phyloP scores from a whole-genome alignment of 768 basidiomycete genomes.

The Flagelloscypha sp. region DNA sequence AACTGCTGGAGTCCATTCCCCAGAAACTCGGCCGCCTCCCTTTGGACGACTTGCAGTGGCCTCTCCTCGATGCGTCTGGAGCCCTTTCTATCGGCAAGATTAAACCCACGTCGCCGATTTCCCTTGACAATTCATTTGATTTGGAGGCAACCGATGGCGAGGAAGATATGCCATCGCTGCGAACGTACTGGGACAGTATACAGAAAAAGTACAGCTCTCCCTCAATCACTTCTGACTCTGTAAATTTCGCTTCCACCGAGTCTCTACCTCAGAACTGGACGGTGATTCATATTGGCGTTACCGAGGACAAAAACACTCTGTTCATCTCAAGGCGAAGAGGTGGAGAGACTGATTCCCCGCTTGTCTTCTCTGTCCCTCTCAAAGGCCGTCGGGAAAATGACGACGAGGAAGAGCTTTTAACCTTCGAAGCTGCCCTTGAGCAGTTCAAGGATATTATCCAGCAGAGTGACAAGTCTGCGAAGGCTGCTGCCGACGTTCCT shows the following conservation, averaged over 20 bases:
- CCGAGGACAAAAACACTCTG: slow-evolving; percentile 75
- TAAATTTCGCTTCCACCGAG: slow-evolving; percentile 33
- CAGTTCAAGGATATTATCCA: slow-evolving; percentile 77
- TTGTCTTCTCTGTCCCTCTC: slow-evolving; percentile 86
- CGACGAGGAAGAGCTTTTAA: slow-evolving; percentile 62
- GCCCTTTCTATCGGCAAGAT: slow-evolving; percentile 23
- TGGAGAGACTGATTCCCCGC: slow-evolving; percentile 37
- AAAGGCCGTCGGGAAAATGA: slow-evolving; percentile 73
- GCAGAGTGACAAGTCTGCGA: slow-evolving; percentile 70
- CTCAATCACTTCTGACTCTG: slow-evolving; percentile 28
- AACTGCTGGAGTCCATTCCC: slow-evolving; percentile 76
- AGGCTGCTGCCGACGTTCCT: slow-evolving; percentile 63
- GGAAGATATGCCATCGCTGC: slow-evolving; percentile 24
- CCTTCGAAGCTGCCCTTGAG: slow-evolving; percentile 60
- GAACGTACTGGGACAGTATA: slow-evolving; percentile 56
- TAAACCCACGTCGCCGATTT: slow-evolving; percentile 10
- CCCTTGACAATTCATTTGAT: slow-evolving; percentile 15
- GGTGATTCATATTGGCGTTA: slow-evolving; percentile 73
- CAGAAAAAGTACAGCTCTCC: slow-evolving; percentile 46
- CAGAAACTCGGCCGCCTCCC: slow-evolving; percentile 49
- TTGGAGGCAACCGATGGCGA: slow-evolving; percentile 32
- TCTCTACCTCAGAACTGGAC: slow-evolving; percentile 74
- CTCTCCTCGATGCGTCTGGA: slow-evolving; percentile 39
- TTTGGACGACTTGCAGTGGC: slow-evolving; percentile 73
- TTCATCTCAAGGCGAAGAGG: slow-evolving; percentile 75